These are phyloP conservation scores for Tetratostichococcus sp. DNA, from an alignment of 139 green algal species.

Conservation along the genomic window DNA sequence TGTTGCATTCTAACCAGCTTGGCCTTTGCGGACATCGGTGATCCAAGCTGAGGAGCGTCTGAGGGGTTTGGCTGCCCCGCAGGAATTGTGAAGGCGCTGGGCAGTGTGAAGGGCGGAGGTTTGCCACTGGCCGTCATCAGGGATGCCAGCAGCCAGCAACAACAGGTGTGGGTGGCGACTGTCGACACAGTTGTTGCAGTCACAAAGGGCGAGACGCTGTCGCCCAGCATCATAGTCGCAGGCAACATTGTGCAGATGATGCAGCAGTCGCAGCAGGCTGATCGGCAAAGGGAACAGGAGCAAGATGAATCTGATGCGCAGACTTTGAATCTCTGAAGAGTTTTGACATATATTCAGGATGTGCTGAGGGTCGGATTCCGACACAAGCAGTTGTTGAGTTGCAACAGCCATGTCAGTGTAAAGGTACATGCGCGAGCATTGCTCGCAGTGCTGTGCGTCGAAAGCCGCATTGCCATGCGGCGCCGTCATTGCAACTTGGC, in stretches of 20 bases:
- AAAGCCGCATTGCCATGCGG: too few relatives aligned
- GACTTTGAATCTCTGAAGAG: too few relatives aligned
- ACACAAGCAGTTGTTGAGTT: too few relatives aligned
- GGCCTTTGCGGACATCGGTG: too few relatives aligned
- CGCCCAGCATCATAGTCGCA: constrained; percentile 55
- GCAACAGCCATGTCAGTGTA: too few relatives aligned
- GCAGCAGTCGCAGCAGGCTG: not conserved
- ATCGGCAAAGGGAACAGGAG: not conserved
- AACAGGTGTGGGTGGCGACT: constrained; percentile 47
- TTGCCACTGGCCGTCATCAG: constrained; percentile 47
- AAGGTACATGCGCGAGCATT: too few relatives aligned
- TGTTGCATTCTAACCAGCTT: too few relatives aligned
- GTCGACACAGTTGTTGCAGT: constrained; percentile 33
- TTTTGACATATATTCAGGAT: too few relatives aligned
- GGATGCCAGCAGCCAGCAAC: constrained; percentile 32
- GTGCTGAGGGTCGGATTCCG: too few relatives aligned
- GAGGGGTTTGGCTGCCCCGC: not conserved
- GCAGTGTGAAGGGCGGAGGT: not conserved
- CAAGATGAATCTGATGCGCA: too few relatives aligned
- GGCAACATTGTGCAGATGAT: constrained; percentile 13
- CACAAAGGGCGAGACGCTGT: constrained; percentile 31
- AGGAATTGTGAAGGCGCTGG: not conserved
- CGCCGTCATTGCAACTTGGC: not conserved
- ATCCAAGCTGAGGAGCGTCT: constrained; percentile 29
- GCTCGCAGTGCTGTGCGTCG: too few relatives aligned